Conservation (phyloP, 805 yeast genomes). For the Saccharomycopsis sp. region DNA sequence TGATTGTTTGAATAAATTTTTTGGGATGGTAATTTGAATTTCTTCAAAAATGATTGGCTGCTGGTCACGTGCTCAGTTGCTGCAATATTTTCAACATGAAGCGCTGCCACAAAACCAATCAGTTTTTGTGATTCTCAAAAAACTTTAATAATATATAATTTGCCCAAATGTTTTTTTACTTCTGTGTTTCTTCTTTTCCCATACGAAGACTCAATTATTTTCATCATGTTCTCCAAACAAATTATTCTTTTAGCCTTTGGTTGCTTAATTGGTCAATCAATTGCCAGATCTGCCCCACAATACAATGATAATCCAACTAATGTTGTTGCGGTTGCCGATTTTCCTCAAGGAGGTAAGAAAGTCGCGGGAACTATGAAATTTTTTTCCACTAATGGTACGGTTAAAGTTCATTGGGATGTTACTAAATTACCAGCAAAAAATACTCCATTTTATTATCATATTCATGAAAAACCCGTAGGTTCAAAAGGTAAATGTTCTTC, state of each 20-base stretch:
- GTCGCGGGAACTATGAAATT: constrained; percentile 47
- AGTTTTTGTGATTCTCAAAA: too few relatives aligned
- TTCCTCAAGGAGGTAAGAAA: constrained; percentile 35
- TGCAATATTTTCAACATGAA: too few relatives aligned
- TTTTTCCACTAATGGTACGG: constrained; percentile 46
- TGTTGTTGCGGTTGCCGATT: constrained; percentile 46
- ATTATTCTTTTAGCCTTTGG: neutral
- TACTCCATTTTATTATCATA: constrained; percentile 62
- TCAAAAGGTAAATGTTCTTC: constrained; percentile 39
- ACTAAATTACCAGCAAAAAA: constrained; percentile 58
- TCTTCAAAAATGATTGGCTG: too few relatives aligned
- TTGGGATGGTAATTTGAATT: too few relatives aligned
- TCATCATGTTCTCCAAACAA: too few relatives aligned
- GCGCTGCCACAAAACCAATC: too few relatives aligned
- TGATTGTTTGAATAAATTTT: too few relatives aligned
- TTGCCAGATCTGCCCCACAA: constrained; percentile 33
- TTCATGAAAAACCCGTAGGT: constrained; percentile 49
- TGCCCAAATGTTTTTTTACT: too few relatives aligned
- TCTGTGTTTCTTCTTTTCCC: too few relatives aligned
- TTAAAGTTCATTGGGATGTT: constrained; percentile 58
- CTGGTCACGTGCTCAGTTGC: too few relatives aligned
- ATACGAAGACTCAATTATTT: too few relatives aligned
- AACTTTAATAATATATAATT: too few relatives aligned
- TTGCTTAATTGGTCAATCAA: neutral
- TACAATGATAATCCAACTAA: constrained; percentile 38